Base-by-base conservation (phyloP, 2,329 filamentous ascomycete species). In the Neoascochyta sp. region DNA sequence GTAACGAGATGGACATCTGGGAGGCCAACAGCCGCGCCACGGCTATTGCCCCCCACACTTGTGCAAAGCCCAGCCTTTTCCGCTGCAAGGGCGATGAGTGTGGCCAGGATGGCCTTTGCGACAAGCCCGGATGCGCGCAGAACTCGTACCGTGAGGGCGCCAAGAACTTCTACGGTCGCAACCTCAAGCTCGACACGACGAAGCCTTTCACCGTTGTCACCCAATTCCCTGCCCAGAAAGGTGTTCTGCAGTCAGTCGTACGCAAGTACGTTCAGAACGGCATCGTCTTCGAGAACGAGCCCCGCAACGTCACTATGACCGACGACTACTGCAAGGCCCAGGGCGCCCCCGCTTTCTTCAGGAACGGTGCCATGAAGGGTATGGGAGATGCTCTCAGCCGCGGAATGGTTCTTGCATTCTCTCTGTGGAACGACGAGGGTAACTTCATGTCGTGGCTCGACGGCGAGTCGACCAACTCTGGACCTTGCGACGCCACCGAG, bases 241-340 rank as follows among this genome's bases (percentile, higher is more conserved):
- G 79, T 34, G 62, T 65, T 7, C 74, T 83, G 27, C 67, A 64
- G 29, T 72, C 79, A 59, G 80, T 83, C 58, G 73, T 72, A 47
- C 76, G 80, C 47, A 70, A 80, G 61, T 83, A 83, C 58, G 71
- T 80, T 34, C 80, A 83, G 64, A 64, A 76, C 58, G 76, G 75
- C 44, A 65, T 66, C 19, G 69, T 79, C 38, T 74, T 81, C 45
- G 63, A 71, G 45, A 80, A 81, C 64, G 68, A 72, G 7, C 52
- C 69, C 10, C 27, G 38, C 18, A 52, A 54, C 22, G 40, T 57
- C n/a, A 50, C 49, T 17, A 52, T 61, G 41, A 40, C 59, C 29
- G 54, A 62, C 16, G 45, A 29, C 2, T 61, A 43, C 45, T 62
- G 58, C 44, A 26, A 27, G 14, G 43, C 43, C 4, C 47, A 52